Percentiles rank a stretch among this genome's conserved stretches.
phyloP scores from a whole-genome alignment of 2,329 filamentous ascomycete species.

The Paecilomyces niveus region DNA sequence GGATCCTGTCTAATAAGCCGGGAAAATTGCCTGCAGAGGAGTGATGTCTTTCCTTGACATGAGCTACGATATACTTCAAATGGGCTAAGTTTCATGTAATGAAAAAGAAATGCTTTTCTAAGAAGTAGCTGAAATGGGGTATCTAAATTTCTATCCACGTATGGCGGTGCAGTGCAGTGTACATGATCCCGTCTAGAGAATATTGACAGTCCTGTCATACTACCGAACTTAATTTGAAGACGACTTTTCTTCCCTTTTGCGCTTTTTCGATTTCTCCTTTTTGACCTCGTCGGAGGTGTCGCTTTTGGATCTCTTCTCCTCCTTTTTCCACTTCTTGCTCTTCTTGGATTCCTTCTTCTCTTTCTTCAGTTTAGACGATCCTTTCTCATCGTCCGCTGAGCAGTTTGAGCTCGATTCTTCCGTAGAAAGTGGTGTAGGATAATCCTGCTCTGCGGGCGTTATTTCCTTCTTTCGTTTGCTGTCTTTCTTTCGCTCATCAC shows the following conservation, averaged over 20 bases:
- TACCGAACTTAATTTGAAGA: background rate
- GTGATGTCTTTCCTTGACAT: slow-evolving; percentile 5
- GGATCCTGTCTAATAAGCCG: slow-evolving; percentile 69
- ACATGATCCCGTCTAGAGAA: background rate
- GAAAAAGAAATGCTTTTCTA: background rate
- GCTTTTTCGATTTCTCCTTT: slow-evolving; percentile 26
- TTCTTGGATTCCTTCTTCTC: slow-evolving; percentile 8
- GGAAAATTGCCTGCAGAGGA: slow-evolving; percentile 57
- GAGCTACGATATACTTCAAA: background rate
- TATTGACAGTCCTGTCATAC: background rate
- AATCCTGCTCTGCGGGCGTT: slow-evolving; percentile 11
- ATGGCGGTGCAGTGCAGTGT: background rate
- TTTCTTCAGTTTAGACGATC: slow-evolving; percentile 1
- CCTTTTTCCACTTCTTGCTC: slow-evolving; percentile 5
- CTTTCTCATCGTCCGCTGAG: background rate
- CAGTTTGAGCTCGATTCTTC: slow-evolving; percentile 12
- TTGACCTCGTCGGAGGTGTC: slow-evolving; percentile 15
- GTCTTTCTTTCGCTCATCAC: slow-evolving; percentile 8
- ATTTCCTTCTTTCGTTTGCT: slow-evolving; percentile 4
- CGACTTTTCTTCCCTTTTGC: slow-evolving; percentile 16
- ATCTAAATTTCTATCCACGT: background rate
- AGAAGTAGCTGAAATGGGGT: background rate
- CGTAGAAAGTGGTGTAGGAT: slow-evolving; percentile 26
- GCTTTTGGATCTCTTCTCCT: slow-evolving; percentile 23
- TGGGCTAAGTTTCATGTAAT: background rate